Evolutionary conservation across 495 filamentous ascomycete genomes (phyloP).

Genomic region (Xylaria palmicola): DNA sequence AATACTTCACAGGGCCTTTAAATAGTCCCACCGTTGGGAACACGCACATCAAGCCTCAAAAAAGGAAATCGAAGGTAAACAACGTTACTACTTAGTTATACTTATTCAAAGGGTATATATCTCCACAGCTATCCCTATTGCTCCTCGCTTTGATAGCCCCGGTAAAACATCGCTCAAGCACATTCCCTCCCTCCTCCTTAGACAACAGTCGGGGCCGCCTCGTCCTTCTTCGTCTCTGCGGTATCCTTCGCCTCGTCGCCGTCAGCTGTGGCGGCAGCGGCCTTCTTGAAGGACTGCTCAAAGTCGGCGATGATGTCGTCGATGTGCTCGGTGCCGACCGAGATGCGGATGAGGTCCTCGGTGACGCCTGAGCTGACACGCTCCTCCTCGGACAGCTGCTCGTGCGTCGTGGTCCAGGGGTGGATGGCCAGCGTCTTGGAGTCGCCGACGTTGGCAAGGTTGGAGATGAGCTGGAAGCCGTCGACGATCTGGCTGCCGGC

Average conservation of each 20-base stretch:
- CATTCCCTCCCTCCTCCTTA: slow-evolving; percentile 13
- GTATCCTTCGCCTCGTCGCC: slow-evolving; percentile 18
- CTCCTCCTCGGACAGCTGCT: slow-evolving; percentile 87
- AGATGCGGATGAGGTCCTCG: slow-evolving; percentile 93
- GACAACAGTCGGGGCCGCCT: slow-evolving; percentile 41
- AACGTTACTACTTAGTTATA: no score
- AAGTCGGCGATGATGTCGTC: slow-evolving; percentile 98
- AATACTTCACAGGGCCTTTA: no score
- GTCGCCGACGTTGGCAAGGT: slow-evolving; percentile 76
- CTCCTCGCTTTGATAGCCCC: background rate
- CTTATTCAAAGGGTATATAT: slow-evolving; percentile 15
- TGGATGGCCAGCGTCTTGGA: slow-evolving; percentile 96
- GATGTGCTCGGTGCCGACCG: slow-evolving; percentile 95
- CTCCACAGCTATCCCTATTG: background rate
- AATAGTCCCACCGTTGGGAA: no score
- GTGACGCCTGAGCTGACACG: slow-evolving; percentile 78
- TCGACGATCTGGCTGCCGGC: slow-evolving; percentile 89
- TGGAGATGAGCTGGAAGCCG: slow-evolving; percentile 91
- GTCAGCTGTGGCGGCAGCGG: slow-evolving; percentile 33
- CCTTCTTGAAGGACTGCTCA: slow-evolving; percentile 78
- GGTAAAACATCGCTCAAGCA: background rate
- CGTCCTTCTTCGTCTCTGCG: slow-evolving; percentile 29
- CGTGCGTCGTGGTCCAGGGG: slow-evolving; percentile 94
- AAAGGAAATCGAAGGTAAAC: no score
- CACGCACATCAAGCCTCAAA: no score